phyloP scores from a whole-genome alignment of 1,284 basidiomycete genomes.

The Prillingera fragicola region DNA sequence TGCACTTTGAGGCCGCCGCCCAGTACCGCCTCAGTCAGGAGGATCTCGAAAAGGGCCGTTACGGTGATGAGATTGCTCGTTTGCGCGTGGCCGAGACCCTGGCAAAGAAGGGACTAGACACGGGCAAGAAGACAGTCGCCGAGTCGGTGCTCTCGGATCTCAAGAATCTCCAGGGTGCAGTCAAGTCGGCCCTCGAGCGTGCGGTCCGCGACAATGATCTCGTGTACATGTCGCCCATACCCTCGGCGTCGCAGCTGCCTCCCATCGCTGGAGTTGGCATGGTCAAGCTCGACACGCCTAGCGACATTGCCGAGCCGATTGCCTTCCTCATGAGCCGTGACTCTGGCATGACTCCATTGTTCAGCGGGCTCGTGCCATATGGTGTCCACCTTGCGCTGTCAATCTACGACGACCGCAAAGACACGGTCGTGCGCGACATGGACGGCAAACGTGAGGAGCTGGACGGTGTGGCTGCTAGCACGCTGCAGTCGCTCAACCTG shows the following conservation, averaged over 20 bases:
- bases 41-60: slow-evolving; percentile 78
- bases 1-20: slow-evolving; percentile 85
- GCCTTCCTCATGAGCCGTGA: slow-evolving; percentile 49
- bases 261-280: slow-evolving; percentile 64
- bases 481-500: slow-evolving; percentile 67
- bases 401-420: slow-evolving; percentile 83
- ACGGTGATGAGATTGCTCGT: slow-evolving; percentile 76
- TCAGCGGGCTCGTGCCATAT: slow-evolving; percentile 74
- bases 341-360: slow-evolving; percentile 58
- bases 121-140: slow-evolving; percentile 62
- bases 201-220: slow-evolving; percentile 91
- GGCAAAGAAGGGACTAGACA: slow-evolving; percentile 68
- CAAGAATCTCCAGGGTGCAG: slow-evolving; percentile 65
- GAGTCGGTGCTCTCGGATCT: slow-evolving; percentile 66
- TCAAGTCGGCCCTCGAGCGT: slow-evolving; percentile 54
- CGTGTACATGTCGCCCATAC: slow-evolving; percentile 88
- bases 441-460: slow-evolving; percentile 60
- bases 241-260: slow-evolving; percentile 63
- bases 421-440: slow-evolving; percentile 65
- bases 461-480: slow-evolving; percentile 63
- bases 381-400: slow-evolving; percentile 77
- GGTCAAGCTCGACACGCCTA: slow-evolving; percentile 60
- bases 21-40: slow-evolving; percentile 86
- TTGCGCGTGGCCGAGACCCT: slow-evolving; percentile 61
- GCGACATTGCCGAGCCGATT: slow-evolving; percentile 59